Evolutionary conservation across 2,329 filamentous ascomycete genomes (phyloP).

Genomic region (Diaporthe helianthi): DNA sequence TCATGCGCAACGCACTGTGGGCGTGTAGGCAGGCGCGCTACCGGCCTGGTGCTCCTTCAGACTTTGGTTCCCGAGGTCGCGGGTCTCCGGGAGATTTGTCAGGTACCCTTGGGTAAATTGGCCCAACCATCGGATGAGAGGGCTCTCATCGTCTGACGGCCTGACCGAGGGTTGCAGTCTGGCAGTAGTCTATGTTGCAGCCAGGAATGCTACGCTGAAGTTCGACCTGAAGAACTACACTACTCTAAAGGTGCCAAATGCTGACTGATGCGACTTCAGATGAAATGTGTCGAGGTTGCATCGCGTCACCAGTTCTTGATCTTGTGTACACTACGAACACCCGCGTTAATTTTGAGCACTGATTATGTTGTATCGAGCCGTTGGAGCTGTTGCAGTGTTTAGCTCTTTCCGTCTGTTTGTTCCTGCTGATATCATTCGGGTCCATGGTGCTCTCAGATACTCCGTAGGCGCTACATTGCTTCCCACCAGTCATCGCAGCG

Average conservation of each 20-base stretch:
- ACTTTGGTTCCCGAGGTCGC: conserved; percentile 16
- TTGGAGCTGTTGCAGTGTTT: not conserved
- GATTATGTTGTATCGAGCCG: no score
- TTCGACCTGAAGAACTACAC: not conserved
- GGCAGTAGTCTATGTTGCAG: not conserved
- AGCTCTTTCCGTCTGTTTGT: not conserved
- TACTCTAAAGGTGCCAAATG: not conserved
- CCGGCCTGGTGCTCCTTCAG: not conserved
- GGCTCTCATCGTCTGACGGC: not conserved
- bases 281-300: conserved; percentile 19
- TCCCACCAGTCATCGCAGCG: not conserved
- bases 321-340: conserved; percentile 9
- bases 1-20: conserved; percentile 3
- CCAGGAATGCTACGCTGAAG: conserved; percentile 6
- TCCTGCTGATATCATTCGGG: not conserved
- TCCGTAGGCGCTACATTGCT: not conserved
- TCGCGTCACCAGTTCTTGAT: not conserved
- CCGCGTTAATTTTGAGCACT: no score
- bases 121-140: conserved; percentile 6
- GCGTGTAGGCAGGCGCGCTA: no score
- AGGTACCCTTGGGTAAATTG: conserved; percentile 16
- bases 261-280: not conserved
- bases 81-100: conserved; percentile 14
- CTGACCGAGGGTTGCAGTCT: not conserved
- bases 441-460: not conserved